Evolutionary conservation across 441 rosid genomes (phyloP), one percentile per base, ranked within the genome.

Genomic region (Euphorbia corollata): DNA sequence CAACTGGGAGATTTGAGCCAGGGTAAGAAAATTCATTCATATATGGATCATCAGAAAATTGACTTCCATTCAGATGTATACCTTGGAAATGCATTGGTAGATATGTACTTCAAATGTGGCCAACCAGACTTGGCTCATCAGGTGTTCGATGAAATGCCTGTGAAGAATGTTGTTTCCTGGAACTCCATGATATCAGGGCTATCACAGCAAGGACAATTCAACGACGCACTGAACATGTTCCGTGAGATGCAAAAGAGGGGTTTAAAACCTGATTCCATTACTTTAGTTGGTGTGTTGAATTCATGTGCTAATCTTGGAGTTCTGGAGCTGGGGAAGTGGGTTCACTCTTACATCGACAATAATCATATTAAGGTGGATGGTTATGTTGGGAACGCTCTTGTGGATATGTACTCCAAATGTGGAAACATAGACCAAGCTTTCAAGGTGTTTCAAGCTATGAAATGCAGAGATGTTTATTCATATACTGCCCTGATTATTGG

Each of bases 401-500:
- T n/a, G n/a, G n/a, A n/a, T n/a, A n/a, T n/a, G n/a, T n/a, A n/a
- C n/a, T n/a, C 75, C 18, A 72, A 72, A 50, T 61, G 71, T 45
- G 71, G 71, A 41, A 39, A 68, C 41, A 54, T 72, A 20, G 63
- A 67, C 36, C 58, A 61, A 48, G 75, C 75, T 2, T 30, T 39
- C 0, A 19, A 12, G 23, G 71, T 61, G 56, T 72, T 72, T 39
- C 65, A 15, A 30, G 57, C 62, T 6, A 65, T 62, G 70, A 51
- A 32, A 53, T 45, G 57, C 18, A 61, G 51, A 22, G 71, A 72
- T 61, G 67, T 67, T 2, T 61, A 51, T 45, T 43, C 71, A 1
- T 72, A 62, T 61, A 72, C 71, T 39, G 67, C 75, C 55, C 67
- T 72, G 62, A 61, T 72, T 41, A 53, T 54, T 24, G 71, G 71